These are phyloP conservation scores for Coniochaeta sp. DNA, from an alignment of 2,329 filamentous ascomycete genomes.

Conservation along the genomic window DNA sequence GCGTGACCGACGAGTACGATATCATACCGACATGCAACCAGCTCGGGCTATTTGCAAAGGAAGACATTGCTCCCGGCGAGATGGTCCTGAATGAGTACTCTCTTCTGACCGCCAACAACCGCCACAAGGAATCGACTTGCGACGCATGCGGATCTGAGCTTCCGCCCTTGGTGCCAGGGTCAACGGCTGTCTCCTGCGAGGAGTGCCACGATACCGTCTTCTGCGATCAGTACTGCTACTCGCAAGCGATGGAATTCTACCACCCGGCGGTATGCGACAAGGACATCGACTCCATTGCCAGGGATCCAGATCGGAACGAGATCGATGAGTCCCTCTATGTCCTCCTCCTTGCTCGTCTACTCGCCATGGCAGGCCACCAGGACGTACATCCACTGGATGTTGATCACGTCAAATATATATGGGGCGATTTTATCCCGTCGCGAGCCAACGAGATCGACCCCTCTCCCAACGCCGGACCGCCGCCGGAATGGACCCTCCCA, in stretches of 20 bases:
- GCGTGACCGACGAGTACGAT: conserved; percentile 39
- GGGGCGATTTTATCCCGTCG: conserved; percentile 57
- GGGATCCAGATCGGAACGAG: conserved; percentile 53
- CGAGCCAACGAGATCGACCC: conserved; percentile 45
- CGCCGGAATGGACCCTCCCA: conserved; percentile 60
- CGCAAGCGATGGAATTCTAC: conserved; percentile 50
- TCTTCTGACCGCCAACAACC: conserved; percentile 81
- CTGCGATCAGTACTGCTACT: conserved; percentile 52
- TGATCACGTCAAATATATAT: conserved; percentile 58
- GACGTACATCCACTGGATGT: conserved; percentile 57
- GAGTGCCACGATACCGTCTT: conserved; percentile 62
- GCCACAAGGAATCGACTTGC: conserved; percentile 78
- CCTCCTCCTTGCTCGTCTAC: conserved; percentile 51
- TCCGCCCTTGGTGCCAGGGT: conserved; percentile 47
- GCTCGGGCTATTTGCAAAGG: conserved; percentile 82
- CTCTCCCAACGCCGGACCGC: conserved; percentile 46
- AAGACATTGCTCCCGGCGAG: conserved; percentile 71
- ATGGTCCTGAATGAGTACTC: conserved; percentile 75
- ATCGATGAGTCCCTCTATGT: conserved; percentile 56
- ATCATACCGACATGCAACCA: conserved; percentile 59
- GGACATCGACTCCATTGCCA: conserved; percentile 58
- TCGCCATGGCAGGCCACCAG: conserved; percentile 58
- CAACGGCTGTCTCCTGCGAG: conserved; percentile 44
- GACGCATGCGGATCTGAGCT: conserved; percentile 79
- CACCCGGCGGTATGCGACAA: conserved; percentile 61